Evolutionary conservation across 116 monocot species (phyloP).

Genomic region (Trichopus zeylanicus): DNA sequence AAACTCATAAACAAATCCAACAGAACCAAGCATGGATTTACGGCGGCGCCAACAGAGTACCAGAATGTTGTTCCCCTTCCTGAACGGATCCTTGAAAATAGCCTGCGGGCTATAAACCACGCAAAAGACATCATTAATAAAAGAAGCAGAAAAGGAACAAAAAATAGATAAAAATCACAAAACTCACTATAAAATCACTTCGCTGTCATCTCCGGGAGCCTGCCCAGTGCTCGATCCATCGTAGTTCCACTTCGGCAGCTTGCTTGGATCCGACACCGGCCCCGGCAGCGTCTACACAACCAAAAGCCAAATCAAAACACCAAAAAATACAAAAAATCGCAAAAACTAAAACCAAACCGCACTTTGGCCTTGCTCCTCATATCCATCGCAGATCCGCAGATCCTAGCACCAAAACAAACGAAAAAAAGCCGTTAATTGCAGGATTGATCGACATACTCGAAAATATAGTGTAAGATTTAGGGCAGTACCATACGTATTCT

Average conservation of each 20-base stretch:
- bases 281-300: slow-evolving; percentile 30
- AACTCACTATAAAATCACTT: slow-evolving; percentile 46
- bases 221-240: no score
- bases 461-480: no score
- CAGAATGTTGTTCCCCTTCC: slow-evolving; percentile 62
- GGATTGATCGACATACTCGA: no score
- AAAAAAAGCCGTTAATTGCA: neutral
- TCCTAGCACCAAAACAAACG: slow-evolving; percentile 11
- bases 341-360: neutral
- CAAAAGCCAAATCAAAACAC: no score
- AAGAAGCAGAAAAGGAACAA: neutral
- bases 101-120: slow-evolving; percentile 37
- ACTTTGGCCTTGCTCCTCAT: slow-evolving; percentile 49
- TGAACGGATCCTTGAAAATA: no score
- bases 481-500: slow-evolving; percentile 55
- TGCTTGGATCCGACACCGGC: slow-evolving; percentile 25
- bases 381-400: slow-evolving; percentile 46
- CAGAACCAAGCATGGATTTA: no score
- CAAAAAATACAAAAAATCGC: neutral
- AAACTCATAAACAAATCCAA: no score
- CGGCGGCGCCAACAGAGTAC: slow-evolving; percentile 9
- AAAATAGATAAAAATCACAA: neutral
- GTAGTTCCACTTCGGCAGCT: no score
- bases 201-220: slow-evolving; percentile 46
- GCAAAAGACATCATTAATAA: neutral